phyloP scores from a whole-genome alignment of 192 early-diverging fungal species.

The Coemansia sp. region DNA sequence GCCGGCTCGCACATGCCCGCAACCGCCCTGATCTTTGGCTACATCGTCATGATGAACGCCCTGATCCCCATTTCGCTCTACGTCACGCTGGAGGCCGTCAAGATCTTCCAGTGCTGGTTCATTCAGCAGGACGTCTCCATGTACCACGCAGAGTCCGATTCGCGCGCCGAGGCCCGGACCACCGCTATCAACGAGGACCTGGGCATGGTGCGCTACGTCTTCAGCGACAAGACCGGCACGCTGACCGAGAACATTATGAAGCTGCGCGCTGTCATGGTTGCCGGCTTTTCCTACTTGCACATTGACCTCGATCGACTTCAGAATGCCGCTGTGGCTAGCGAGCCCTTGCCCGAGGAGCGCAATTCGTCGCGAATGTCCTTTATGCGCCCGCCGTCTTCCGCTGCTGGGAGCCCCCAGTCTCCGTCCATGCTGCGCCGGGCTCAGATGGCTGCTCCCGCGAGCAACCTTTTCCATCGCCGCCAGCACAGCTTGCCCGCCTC shows the following conservation, averaged over 20 bases:
- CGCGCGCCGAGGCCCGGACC: slow-evolving; percentile 73
- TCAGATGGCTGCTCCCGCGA: not conserved
- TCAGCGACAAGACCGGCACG: slow-evolving; percentile 90
- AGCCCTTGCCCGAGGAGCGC: not conserved
- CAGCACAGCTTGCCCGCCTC: slow-evolving; percentile 45
- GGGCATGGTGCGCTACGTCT: slow-evolving; percentile 82
- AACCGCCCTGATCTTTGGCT: slow-evolving; percentile 58
- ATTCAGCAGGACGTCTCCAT: slow-evolving; percentile 77
- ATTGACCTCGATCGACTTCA: slow-evolving; percentile 59
- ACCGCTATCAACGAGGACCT: slow-evolving; percentile 85
- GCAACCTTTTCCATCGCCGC: slow-evolving; percentile 22
- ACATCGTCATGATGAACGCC: slow-evolving; percentile 78
- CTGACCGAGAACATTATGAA: slow-evolving; percentile 86
- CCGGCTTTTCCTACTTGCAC: slow-evolving; percentile 61
- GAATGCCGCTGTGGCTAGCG: not conserved
- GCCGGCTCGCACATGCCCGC: slow-evolving; percentile 19
- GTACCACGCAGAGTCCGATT: slow-evolving; percentile 70
- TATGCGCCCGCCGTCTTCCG: slow-evolving; percentile 7
- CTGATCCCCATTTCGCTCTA: slow-evolving; percentile 88
- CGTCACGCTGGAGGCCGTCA: slow-evolving; percentile 83
- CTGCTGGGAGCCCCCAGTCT: slow-evolving; percentile 10
- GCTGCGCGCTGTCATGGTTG: slow-evolving; percentile 66
- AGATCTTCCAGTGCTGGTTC: slow-evolving; percentile 67
- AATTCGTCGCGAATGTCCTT: slow-evolving; percentile 23
- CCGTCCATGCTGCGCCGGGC: slow-evolving; percentile 12